A percentile compares a stretch with the other conserved stretches of the same genome.
phyloP scores from a whole-genome alignment of 805 yeast species.

The Saccharomycopsis amapae region DNA sequence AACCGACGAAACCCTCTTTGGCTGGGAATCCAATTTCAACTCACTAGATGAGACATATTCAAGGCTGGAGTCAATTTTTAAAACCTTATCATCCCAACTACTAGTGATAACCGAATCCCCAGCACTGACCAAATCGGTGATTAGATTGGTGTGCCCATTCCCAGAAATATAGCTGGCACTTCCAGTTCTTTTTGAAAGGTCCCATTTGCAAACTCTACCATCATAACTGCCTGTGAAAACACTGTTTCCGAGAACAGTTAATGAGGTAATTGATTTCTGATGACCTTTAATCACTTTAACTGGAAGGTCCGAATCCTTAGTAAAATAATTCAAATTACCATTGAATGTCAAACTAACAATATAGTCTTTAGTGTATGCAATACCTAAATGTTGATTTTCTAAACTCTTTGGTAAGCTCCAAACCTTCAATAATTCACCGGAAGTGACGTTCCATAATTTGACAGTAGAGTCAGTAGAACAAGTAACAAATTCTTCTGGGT shows the following conservation, averaged over 20 bases:
- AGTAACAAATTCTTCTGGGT: conserved; percentile 56
- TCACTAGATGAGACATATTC: conserved; percentile 27
- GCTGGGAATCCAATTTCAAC: conserved; percentile 39
- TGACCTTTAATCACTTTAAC: conserved; percentile 56
- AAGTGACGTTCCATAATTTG: conserved; percentile 52
- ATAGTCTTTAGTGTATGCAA: conserved; percentile 53
- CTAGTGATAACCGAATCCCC: conserved; percentile 30
- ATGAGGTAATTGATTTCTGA: conserved; percentile 70
- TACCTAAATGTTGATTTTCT: conserved; percentile 73
- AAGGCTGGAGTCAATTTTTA: conserved; percentile 21
- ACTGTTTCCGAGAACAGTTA: conserved; percentile 29
- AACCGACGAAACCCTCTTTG: conserved; percentile 36
- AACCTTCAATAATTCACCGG: conserved; percentile 36
- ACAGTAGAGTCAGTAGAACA: conserved; percentile 77
- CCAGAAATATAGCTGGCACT: conserved; percentile 34
- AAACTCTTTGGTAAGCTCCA: conserved; percentile 46
- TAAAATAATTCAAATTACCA: conserved; percentile 65
- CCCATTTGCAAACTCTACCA: conserved; percentile 67
- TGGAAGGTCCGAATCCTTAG: conserved; percentile 30
- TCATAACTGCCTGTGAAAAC: conserved; percentile 72
- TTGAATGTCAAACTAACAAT: conserved; percentile 60
- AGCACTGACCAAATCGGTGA: conserved; percentile 44
- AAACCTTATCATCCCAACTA: conserved; percentile 85
- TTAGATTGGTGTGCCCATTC: conserved; percentile 55
- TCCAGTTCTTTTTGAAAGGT: conserved; percentile 26